Base-by-base conservation (phyloP, 2,329 filamentous ascomycete genomes). In the Sclerotinia minor region DNA sequence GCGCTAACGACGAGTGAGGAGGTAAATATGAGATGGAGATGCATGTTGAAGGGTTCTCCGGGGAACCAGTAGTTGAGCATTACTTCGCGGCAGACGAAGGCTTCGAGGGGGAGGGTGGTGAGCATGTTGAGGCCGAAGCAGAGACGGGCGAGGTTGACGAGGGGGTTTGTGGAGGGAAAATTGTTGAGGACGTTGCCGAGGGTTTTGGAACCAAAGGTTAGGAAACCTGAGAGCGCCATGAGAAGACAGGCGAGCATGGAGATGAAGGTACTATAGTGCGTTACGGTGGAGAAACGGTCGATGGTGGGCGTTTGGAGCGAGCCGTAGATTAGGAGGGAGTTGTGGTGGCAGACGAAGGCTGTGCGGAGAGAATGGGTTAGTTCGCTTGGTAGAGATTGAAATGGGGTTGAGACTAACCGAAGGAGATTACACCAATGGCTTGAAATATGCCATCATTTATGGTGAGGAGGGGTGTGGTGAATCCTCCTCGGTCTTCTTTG, bases 41-140 rank as follows among this genome's bases (percentile, higher is more conserved):
- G 89, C 74, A 92, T 87, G 77, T 93, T 89, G 81, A 94, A 96
- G 0, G 91, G 90, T 47, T 76, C 72, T 5, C 69, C 83, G 0
- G 85, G 86, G 75, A 84, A 88, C 77, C 83, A 89, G 79, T 96
- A 97, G 71, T 92, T 93, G 73, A 92, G 86, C 92, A 97, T 96
- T 71, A 97, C 94, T 79, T 97, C 95, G 76, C 95, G 88, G 79
- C 95, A 99, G 66, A 99, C 95, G 78, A 99, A 99, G 21, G 93
- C 94, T 82, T 99, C 95, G 69, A 99, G 89, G 0, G 95, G 95
- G 47, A 99, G 83, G 1, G 95, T 98, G 19, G 95, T 97, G 75
- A 99, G 87, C 95, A 99, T 99, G 83, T 99, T 99, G 72, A 99
- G 85, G 2, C 95, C 95, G 77, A 99, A 98, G 80, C 92, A 97